phyloP scores from a whole-genome alignment of 257 asterid species.

The Rehmannia glutinosa region DNA sequence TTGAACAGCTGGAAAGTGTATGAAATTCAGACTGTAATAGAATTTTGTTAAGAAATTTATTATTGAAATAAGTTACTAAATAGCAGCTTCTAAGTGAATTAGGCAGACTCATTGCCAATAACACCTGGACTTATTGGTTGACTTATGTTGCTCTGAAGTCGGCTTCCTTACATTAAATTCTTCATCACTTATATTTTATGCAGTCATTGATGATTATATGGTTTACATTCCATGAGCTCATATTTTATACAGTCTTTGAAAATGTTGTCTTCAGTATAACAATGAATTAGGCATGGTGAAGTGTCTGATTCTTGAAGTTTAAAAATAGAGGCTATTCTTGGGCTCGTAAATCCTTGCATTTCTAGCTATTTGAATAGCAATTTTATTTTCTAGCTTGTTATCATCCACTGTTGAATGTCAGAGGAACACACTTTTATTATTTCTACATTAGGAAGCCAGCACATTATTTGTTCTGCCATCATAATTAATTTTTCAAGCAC shows the following conservation, averaged over 20 bases:
- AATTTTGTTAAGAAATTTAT: too few species aligned
- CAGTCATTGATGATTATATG: too few species aligned
- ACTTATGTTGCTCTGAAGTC: too few species aligned
- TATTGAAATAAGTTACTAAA: too few species aligned
- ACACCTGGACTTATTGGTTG: too few species aligned
- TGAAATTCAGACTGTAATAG: too few species aligned
- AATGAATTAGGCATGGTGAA: constrained; percentile 4
- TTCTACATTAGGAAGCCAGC: background rate
- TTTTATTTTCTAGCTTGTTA: constrained; percentile 6
- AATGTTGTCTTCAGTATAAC: background rate
- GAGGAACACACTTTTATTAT: background rate
- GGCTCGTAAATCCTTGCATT: background rate
- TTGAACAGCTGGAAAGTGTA: too few species aligned
- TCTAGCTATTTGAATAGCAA: background rate
- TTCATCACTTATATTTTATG: too few species aligned
- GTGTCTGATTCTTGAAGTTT: background rate
- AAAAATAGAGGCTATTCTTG: background rate
- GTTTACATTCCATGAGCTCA: constrained; percentile 2
- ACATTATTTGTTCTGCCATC: background rate
- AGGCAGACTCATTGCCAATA: too few species aligned
- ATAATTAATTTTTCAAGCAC: constrained; percentile 3
- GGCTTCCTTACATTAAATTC: too few species aligned
- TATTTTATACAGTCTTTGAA: background rate
- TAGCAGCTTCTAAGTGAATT: too few species aligned
- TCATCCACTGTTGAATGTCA: too few species aligned